Evolutionary conservation across 2,329 filamentous ascomycete genomes (phyloP).

Genomic region (Trichoderma sp.): DNA sequence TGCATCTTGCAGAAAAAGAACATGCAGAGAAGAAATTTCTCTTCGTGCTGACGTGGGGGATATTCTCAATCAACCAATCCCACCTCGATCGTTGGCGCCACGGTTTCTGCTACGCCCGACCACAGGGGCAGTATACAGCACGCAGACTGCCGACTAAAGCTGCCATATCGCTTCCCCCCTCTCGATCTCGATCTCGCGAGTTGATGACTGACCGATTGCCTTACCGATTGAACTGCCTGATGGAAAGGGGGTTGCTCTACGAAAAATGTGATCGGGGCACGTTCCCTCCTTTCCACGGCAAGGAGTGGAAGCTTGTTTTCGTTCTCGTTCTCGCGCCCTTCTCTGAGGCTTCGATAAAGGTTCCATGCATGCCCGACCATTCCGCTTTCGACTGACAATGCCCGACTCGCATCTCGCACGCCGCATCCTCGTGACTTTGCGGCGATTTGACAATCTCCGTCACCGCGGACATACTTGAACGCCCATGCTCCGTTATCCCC

Average conservation of each 20-base stretch:
- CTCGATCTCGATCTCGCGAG: not conserved
- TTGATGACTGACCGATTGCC: not conserved
- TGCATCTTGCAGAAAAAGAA: not conserved
- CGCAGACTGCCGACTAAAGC: not conserved
- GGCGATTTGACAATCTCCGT: constrained; percentile 7
- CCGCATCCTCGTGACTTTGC: constrained; percentile 10
- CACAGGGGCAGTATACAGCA: not conserved
- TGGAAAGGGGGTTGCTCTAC: not conserved
- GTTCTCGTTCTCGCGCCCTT: not conserved
- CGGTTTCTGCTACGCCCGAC: not conserved
- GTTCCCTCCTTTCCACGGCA: not conserved
- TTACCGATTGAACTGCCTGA: not conserved
- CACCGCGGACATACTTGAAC: not conserved
- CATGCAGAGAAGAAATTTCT: constrained; percentile 2
- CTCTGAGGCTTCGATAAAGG: not conserved
- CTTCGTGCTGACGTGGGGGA: not conserved
- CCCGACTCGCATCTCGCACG: not conserved
- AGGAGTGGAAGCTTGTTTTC: not conserved
- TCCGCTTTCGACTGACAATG: not conserved
- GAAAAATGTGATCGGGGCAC: not conserved
- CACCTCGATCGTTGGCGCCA: not conserved
- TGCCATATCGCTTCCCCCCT: not conserved
- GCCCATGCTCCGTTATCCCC: not conserved
- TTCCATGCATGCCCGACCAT: constrained; percentile 12
- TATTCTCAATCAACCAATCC: not conserved